Base-by-base conservation (phyloP, 495 filamentous ascomycete species). In the Trichoderma gamsii region DNA sequence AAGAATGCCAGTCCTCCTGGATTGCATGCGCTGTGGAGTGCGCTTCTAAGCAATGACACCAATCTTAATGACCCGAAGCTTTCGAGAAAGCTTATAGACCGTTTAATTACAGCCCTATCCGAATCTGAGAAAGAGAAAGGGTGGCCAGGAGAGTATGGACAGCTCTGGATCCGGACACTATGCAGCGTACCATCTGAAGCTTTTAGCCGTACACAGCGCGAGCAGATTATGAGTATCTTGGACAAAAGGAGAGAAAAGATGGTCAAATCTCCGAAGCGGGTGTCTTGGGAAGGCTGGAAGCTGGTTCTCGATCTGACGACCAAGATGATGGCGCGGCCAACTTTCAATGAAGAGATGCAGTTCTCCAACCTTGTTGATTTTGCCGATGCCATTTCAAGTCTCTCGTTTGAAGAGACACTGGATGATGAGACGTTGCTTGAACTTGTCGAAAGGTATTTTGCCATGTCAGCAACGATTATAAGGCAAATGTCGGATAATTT, bases 61-160 rank as follows among this genome's bases (percentile, higher is more conserved):
- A 73, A 73, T 52, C 64, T 68, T 23, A 72, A 64, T 32, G 71
- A 70, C 70, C 49, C 68, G 13, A 63, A 64, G 25, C 72, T 43
- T 41, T 75, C 43, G 51, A 68, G 74, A 46, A 73, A 72, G 2
- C 68, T 75, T 46, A 70, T 78, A 44, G 71, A 70, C 27, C 73
- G 79, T 11, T 76, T 88, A 16, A 72, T 90, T 23, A 70, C 88
- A 25, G 88, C 89, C 4, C 75, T 92, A 21, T 75, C 90, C 13
- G 65, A 46, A 16, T 66, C 65, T 9, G 27, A 51, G 41, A 66
- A 49, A 8, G 44, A 63, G 18, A 51, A 82, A 82, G 41, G 86
- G 87, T 65, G 83, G 91, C 73, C 32, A 35, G 38, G 29, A 46
- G 67, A 64, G 15, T 16, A 16, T 11, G 44, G 65, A 16, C 41